phyloP scores from a whole-genome alignment of 2,329 filamentous ascomycete species.

The Fusarium globosum region DNA sequence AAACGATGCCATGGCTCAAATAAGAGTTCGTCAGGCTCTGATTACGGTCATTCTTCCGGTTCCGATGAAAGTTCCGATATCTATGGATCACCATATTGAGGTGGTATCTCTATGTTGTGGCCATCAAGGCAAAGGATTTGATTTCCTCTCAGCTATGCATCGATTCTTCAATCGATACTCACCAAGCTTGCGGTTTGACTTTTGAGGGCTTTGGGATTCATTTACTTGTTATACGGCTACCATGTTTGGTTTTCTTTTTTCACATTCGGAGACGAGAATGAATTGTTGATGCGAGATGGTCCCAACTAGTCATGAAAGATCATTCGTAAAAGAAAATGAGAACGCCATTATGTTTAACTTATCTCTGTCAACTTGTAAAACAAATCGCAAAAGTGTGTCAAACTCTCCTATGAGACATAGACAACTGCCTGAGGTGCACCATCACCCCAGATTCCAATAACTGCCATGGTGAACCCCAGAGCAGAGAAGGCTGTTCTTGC shows the following conservation, averaged over 20 bases:
- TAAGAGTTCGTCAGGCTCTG: neutral
- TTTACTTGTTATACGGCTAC: neutral
- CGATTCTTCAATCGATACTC: neutral
- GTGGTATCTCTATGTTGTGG: neutral
- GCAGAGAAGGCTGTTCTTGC: conserved; percentile 65
- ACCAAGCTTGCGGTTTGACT: neutral
- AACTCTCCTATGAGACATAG: conserved; percentile 46
- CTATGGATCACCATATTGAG: neutral
- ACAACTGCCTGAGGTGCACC: conserved; percentile 55
- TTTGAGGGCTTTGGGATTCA: neutral
- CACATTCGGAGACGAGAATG: neutral
- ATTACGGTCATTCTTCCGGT: neutral
- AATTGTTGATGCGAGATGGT: conserved; percentile 36
- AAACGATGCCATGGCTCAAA: neutral
- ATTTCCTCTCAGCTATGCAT: neutral
- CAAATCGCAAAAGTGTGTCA: conserved; percentile 1
- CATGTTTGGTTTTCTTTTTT: neutral
- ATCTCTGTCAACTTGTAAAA: conserved; percentile 29
- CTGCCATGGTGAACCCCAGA: conserved; percentile 68
- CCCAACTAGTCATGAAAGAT: conserved; percentile 5
- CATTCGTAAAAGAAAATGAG: conserved; percentile 9
- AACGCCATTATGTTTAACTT: conserved; percentile 34
- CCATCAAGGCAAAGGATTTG: neutral
- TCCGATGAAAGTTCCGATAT: neutral
- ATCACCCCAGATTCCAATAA: conserved; percentile 75